These are phyloP conservation scores for Bathelium albidoporum DNA, from an alignment of 495 filamentous ascomycete genomes.

Conservation along the genomic window DNA sequence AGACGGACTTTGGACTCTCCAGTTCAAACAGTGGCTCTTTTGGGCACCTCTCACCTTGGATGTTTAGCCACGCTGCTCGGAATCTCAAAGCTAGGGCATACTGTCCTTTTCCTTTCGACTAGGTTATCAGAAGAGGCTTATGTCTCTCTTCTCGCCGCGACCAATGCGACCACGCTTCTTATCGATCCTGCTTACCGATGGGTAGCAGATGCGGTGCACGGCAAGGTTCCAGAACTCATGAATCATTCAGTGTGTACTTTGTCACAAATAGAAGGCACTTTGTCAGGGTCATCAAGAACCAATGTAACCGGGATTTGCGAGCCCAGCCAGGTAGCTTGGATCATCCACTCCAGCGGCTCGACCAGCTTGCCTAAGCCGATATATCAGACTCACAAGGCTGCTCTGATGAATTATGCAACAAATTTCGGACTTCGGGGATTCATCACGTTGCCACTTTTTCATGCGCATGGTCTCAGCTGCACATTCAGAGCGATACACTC, in stretches of 20 bases:
- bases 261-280: background rate
- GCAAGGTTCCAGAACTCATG: background rate
- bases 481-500: constrained; percentile 39
- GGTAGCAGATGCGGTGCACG: constrained; percentile 7
- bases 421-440: constrained; percentile 22
- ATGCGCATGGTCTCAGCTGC: constrained; percentile 39
- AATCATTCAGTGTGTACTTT: constrained; percentile 3
- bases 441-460: constrained; percentile 19
- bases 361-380: constrained; percentile 24
- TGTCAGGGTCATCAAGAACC: background rate
- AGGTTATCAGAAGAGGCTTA: constrained; percentile 37
- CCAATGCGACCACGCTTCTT: constrained; percentile 11
- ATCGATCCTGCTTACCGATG: background rate
- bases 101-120: constrained; percentile 39
- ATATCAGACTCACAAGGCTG: constrained; percentile 33
- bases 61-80: constrained; percentile 6
- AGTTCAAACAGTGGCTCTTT: background rate
- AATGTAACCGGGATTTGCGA: constrained; percentile 2
- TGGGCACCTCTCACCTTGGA: constrained; percentile 4
- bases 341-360: constrained; percentile 20
- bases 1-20: background rate
- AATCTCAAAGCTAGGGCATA: constrained; percentile 30
- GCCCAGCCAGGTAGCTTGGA: constrained; percentile 15
- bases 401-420: constrained; percentile 34
- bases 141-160: constrained; percentile 32